Evolutionary conservation across 768 basidiomycete species (phyloP), one percentile per base, ranked within the genome.

Genomic region (Crepidotus variabilis): DNA sequence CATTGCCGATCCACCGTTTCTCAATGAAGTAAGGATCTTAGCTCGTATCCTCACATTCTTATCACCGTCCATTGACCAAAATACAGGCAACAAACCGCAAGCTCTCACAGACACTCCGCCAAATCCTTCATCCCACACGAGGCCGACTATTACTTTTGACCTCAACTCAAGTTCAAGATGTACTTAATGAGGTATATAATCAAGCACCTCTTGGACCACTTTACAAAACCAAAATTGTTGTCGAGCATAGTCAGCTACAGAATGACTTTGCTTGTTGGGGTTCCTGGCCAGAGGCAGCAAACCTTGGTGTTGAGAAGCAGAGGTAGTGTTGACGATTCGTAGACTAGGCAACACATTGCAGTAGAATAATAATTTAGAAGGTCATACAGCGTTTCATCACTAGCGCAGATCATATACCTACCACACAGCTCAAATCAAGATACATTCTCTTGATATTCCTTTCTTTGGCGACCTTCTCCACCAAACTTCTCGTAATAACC

Each of bases 401-500:
- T 28, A 8, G 28, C 28, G 8, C 28, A 28, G 28, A 28, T 28
- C 8, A 28, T 28, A 28, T 8, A 28, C 28, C 28, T 28, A 28
- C 28, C 28, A 88, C 82, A 74, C 82, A 82, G 2, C 68, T 73
- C 64, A 82, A 64, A 60, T 83, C 78, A 74, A 90, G 78, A 69
- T 83, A 85, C 74, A 83, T 83, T 55, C 71, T 77, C 73, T 91
- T 93, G 47, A 95, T 83, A 51, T 78, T 78, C 65, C 90, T 78
- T 65, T 87, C 84, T 62, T 68, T 74, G 18, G 85, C 89, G 7
- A 92, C 78, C 57, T 79, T 77, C 58, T 79, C 78, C 20, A 75
- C 73, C 56, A 75, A 67, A 22, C 70, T 67, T 54, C 71, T 69
- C 54, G 73, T 75, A 18, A 74, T 61, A 16, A 87, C 71, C 50